Percentiles rank a stretch among this genome's conserved stretches.
Conservation (phyloP, 1,139 yeast species). For the Protomyces inundatus region DNA sequence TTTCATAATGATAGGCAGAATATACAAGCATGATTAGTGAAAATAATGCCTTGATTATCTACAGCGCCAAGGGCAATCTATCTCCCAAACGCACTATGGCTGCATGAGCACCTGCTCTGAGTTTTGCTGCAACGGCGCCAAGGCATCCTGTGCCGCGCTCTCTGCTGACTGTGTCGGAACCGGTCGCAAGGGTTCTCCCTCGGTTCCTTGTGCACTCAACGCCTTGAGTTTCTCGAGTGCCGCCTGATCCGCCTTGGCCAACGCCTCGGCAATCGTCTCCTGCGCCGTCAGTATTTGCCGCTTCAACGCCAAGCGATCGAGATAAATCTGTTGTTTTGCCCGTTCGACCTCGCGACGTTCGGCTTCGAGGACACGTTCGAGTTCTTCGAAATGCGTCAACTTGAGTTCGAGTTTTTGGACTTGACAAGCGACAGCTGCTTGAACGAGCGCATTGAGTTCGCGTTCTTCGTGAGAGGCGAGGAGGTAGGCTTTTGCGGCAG, state of each 20-base stretch:
- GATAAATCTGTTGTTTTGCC: slow-evolving; percentile 74
- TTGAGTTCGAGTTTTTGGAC: slow-evolving; percentile 72
- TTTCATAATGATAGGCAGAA: too few species aligned
- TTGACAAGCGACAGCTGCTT: slow-evolving; percentile 69
- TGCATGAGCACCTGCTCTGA: background rate
- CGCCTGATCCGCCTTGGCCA: background rate
- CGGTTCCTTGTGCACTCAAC: background rate
- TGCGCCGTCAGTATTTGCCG: background rate
- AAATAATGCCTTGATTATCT: too few species aligned
- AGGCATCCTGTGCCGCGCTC: background rate
- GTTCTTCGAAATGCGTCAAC: slow-evolving; percentile 58
- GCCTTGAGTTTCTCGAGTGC: background rate
- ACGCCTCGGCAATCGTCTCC: background rate
- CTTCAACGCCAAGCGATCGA: slow-evolving; percentile 67
- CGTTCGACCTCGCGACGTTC: slow-evolving; percentile 69
- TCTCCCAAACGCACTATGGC: background rate
- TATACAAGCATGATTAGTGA: too few species aligned
- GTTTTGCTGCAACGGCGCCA: background rate
- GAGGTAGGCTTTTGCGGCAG: slow-evolving; percentile 78
- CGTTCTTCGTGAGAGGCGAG: slow-evolving; percentile 80
- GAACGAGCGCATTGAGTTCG: slow-evolving; percentile 47
- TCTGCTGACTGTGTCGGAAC: background rate
- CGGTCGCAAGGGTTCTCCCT: background rate
- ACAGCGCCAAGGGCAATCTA: too few species aligned
- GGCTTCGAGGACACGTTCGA: slow-evolving; percentile 72